A percentile compares a stretch with the other conserved stretches of the same genome.
Evolutionary conservation across 2,329 filamentous ascomycete genomes (phyloP).

Genomic region (Aureobasidium subglaciale): DNA sequence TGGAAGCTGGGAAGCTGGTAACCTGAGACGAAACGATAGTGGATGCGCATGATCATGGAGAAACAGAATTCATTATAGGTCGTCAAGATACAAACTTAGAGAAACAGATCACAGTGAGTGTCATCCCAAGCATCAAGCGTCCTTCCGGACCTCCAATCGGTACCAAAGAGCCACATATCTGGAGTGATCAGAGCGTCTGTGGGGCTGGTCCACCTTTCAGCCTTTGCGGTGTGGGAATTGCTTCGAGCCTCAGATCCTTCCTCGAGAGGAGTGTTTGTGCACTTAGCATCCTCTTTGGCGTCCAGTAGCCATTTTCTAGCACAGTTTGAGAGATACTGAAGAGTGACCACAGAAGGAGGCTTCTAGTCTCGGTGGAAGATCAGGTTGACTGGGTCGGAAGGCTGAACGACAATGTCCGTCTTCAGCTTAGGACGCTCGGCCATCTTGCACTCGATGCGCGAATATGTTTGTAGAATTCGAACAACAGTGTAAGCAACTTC

Average conservation of each 20-base stretch:
- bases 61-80: too few relatives aligned
- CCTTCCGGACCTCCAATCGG: neutral
- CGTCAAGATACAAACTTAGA: neutral
- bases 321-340: neutral
- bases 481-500: slow-evolving; percentile 45
- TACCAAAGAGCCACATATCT: neutral
- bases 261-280: neutral
- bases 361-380: neutral
- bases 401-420: slow-evolving; percentile 44
- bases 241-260: too few relatives aligned
- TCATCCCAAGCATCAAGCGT: neutral
- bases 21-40: too few relatives aligned
- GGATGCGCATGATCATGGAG: too few relatives aligned
- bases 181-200: neutral
- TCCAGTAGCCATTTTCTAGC: neutral
- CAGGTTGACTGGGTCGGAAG: slow-evolving; percentile 24
- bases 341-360: neutral
- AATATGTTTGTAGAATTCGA: slow-evolving; percentile 39
- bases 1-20: too few relatives aligned
- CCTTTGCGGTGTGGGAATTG: too few relatives aligned
- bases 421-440: slow-evolving; percentile 33
- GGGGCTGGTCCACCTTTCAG: neutral
- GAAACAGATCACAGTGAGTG: too few relatives aligned
- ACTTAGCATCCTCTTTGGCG: neutral
- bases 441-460: slow-evolving; percentile 36